Percentiles rank a stretch among this genome's conserved stretches.
Conservation (phyloP, 2,329 filamentous ascomycete genomes). For the Zymoseptoria ardabiliae region DNA sequence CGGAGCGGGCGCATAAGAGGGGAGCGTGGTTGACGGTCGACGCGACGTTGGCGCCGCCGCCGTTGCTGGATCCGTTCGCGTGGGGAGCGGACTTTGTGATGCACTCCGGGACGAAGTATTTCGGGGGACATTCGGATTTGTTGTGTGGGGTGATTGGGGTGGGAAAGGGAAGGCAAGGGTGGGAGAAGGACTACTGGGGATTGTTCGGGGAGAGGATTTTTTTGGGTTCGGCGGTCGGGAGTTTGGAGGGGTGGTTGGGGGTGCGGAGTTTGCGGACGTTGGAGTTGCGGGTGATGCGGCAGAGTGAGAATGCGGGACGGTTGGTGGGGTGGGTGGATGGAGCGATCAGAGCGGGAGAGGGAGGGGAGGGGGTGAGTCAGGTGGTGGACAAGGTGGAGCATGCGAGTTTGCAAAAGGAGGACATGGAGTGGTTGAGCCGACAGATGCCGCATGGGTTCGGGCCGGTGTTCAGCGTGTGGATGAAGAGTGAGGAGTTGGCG, state of each 20-base stretch:
- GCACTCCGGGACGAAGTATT: slow-evolving; percentile 93
- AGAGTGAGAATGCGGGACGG: slow-evolving; percentile 61
- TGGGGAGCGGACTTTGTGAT: slow-evolving; percentile 80
- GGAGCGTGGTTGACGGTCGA: slow-evolving; percentile 79
- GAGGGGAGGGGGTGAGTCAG: slow-evolving; percentile 41
- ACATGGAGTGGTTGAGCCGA: slow-evolving; percentile 60
- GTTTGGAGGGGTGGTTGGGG: slow-evolving; percentile 85
- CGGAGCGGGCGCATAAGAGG: slow-evolving; percentile 59
- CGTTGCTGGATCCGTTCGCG: slow-evolving; percentile 75
- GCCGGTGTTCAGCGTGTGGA: slow-evolving; percentile 72
- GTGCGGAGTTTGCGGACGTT: slow-evolving; percentile 79
- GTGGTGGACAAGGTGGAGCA: slow-evolving; percentile 61
- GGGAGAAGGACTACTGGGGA: slow-evolving; percentile 43
- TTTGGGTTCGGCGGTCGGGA: slow-evolving; percentile 80
- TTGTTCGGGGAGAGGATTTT: slow-evolving; percentile 65
- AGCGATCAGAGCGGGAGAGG: slow-evolving; percentile 36
- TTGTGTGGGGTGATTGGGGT: slow-evolving; percentile 77
- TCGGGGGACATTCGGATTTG: slow-evolving; percentile 91
- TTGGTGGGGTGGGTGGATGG: slow-evolving; percentile 66
- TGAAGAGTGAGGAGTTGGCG: slow-evolving; percentile 56
- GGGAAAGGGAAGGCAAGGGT: slow-evolving; percentile 40
- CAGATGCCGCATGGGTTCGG: slow-evolving; percentile 93
- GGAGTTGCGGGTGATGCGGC: slow-evolving; percentile 70
- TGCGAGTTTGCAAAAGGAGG: slow-evolving; percentile 69
- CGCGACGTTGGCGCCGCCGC: slow-evolving; percentile 86